Evolutionary conservation across 1,139 yeast species (phyloP).

Genomic region (Magnusiomyces ingens): DNA sequence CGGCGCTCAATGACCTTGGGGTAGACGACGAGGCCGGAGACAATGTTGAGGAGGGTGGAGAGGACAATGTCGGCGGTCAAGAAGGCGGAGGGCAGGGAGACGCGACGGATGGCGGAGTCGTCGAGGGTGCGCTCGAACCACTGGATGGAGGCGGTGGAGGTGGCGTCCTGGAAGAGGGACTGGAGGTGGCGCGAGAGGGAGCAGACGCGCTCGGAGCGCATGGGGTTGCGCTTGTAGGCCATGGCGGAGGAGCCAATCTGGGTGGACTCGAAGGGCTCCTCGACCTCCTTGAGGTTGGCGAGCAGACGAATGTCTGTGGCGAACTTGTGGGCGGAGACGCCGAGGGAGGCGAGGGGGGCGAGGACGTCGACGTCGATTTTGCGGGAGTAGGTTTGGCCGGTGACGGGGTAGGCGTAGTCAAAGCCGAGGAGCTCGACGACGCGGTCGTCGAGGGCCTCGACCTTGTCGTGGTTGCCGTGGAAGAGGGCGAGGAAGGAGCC

Average conservation of each 20-base stretch:
- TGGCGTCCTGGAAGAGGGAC: constrained; percentile 83
- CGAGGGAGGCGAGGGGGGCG: constrained; percentile 89
- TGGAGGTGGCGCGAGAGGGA: constrained; percentile 94
- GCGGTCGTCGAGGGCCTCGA: constrained; percentile 82
- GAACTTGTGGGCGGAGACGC: constrained; percentile 95
- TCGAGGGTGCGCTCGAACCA: constrained; percentile 99
- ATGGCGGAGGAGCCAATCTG: constrained; percentile 98
- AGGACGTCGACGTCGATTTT: constrained; percentile 93
- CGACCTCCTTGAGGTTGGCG: constrained; percentile 94
- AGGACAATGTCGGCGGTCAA: constrained; percentile 90
- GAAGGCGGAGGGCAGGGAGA: constrained; percentile 93
- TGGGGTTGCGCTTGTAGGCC: constrained; percentile 99
- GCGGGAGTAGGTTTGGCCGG: constrained; percentile 98
- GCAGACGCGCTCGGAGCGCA: constrained; percentile 99
- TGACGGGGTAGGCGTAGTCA: constrained; percentile 91
- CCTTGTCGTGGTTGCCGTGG: constrained; percentile 96
- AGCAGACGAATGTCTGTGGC: constrained; percentile 94
- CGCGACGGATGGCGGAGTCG: constrained; percentile 97
- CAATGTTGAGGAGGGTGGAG: constrained; percentile 83
- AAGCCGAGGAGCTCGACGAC: constrained; percentile 92
- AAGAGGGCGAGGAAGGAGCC: constrained; percentile 90
- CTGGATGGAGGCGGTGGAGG: constrained; percentile 95
- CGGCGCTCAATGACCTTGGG: constrained; percentile 98
- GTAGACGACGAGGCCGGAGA: constrained; percentile 92
- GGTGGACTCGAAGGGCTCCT: constrained; percentile 96